Evolutionary conservation across 2,329 filamentous ascomycete genomes (phyloP), one percentile per base, ranked within the genome.

Genomic region (Aspergillus aculeatinus): DNA sequence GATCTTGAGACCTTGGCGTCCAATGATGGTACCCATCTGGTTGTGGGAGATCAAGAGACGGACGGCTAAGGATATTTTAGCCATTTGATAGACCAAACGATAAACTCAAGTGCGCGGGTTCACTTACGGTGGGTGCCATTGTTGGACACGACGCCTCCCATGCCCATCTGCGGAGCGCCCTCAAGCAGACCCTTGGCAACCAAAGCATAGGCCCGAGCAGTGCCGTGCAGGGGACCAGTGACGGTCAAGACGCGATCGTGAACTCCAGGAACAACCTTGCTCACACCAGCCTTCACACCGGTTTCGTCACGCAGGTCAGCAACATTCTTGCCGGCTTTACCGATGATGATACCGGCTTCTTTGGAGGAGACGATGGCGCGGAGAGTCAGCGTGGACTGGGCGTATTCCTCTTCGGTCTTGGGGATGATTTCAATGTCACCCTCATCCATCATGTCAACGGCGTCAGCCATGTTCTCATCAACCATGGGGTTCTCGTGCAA

Each of bases 11-110:
- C 95, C 95, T 77, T 96, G 91, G 67, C 92, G 88, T 71, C 95
- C 95, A 74, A 99, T 99, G 80, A 99, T 97, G 71, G 95, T 99
- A 64, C 95, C 95, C 95, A 99, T 99, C 80, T 99, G 95, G 78
- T 98, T 98, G 82, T 99, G 94, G 35, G 95, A 99, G 78, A 99
- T 98, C 75, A 99, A 89, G 33, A 99, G 88, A 74, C 96, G 96
- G 77, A 99, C 91, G 63, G 95, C 95, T 99, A 68, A 23, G 62
- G 23, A 56, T 52, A 47, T 14, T 52, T 68, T 67, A 68, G 70
- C 57, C 56, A 55, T 50, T 57, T 48, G 27, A 33, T 29, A 39
- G 44, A 53, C 23, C 14, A n/a, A 33, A 33, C 27, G n/a, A 11
- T 29, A 4, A 25, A 10, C 11, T 16, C 9, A 14, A 27, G 19